Evolutionary conservation across 305 asterid species (phyloP), one percentile per base, ranked within the genome.

Genomic region (Plantago lanceolata): DNA sequence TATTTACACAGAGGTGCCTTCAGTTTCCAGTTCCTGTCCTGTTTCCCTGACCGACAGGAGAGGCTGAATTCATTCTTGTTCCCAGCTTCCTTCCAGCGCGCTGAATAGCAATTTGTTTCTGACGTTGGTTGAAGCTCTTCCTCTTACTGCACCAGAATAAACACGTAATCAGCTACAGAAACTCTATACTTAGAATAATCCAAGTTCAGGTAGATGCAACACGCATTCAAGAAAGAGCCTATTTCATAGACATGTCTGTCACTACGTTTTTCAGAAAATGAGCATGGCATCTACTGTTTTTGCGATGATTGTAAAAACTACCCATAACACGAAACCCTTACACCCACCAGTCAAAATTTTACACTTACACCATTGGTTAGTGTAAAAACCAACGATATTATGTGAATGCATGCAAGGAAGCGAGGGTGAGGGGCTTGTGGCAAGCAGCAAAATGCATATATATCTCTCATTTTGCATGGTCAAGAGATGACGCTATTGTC

Each of bases 21-120:
- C 80, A 79, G 78, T 79, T 75, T 73, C 76, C 67, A 51, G 65
- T 63, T 7, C 71, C 74, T 77, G 72, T 75, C 70, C 73, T 64
- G 77, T 64, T 73, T 64, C 75, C 88, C 68, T 61, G 73, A 37
- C 72, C 40, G 64, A 61, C 59, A 24, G 85, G 79, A 67, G 90
- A 73, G 59, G 67, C 48, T 11, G 76, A 59, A 56, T 71, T 76
- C 59, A 63, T 59, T 73, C 63, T 85, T 48, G 83, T 76, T 65
- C 85, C 95, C 70, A 87, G 67, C 73, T 74, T 91, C 82, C 88
- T 82, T 26, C 68, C 92, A 16, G 77, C 70, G 59, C 88, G 83
- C 57, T 74, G 82, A 57, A 77, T 52, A 53, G 89, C 87, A 67
- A 79, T 81, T 61, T 61, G 86, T 78, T 86, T 91, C 78, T 73